A percentile compares a stretch with the other conserved stretches of the same genome.
phyloP scores from a whole-genome alignment of 345 rosid species.

The Euphorbia peplus region DNA sequence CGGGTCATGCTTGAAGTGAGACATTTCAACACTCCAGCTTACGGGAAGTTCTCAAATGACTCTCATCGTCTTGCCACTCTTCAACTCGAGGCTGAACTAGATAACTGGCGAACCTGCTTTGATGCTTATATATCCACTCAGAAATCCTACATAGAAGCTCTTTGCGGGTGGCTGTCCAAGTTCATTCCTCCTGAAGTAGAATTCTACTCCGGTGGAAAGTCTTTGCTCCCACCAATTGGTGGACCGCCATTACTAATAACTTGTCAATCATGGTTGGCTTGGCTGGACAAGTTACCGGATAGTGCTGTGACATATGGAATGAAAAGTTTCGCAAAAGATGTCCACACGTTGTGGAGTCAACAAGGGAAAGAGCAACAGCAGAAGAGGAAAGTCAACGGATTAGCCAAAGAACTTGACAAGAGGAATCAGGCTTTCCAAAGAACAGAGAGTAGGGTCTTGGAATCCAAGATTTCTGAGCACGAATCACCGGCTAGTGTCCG shows the following conservation, averaged over 20 bases:
- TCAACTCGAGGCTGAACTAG: constrained; percentile 39
- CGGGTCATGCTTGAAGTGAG: constrained; percentile 36
- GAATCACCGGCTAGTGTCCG: constrained; percentile 20
- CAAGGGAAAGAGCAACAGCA: constrained; percentile 45
- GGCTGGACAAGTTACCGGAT: constrained; percentile 35
- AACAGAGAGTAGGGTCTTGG: constrained; percentile 32
- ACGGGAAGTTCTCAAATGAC: constrained; percentile 28
- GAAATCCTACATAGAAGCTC: constrained; percentile 42
- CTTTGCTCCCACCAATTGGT: constrained; percentile 10
- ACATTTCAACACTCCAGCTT: constrained; percentile 21
- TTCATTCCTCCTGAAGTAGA: constrained; percentile 34
- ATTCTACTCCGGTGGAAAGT: constrained; percentile 18
- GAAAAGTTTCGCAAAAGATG: constrained; percentile 29
- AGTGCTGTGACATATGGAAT: constrained; percentile 30
- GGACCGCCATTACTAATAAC: constrained; percentile 32
- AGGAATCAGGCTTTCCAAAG: constrained; percentile 29
- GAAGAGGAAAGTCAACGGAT: constrained; percentile 40
- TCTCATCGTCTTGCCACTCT: constrained; percentile 41
- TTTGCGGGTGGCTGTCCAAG: constrained; percentile 39
- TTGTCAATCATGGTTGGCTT: constrained; percentile 38
- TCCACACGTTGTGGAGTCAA: constrained; percentile 32
- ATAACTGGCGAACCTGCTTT: constrained; percentile 39
- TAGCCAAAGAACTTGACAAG: constrained; percentile 32
- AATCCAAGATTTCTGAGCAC: constrained; percentile 19
- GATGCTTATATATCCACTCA: constrained; percentile 29